Evolutionary conservation across 2,329 filamentous ascomycete species (phyloP).

Genomic region (Neonectria punicea): DNA sequence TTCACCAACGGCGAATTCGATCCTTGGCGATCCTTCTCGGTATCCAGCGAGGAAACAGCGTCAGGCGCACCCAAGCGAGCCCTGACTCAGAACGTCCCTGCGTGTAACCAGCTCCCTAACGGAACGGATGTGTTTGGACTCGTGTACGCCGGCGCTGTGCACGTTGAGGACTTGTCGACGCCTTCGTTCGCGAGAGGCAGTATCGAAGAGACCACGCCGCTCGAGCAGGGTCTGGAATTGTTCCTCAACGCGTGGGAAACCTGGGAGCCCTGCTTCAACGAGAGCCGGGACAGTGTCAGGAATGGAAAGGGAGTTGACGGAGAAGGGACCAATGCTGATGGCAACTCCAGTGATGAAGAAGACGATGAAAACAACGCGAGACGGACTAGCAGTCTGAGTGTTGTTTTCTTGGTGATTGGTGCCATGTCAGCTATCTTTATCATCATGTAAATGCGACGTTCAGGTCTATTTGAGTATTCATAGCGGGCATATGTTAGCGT

Average conservation of each 20-base stretch:
- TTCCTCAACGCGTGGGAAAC: constrained; percentile 28
- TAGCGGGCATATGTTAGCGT: not conserved
- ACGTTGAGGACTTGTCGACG: constrained; percentile 24
- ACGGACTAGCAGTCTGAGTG: not conserved
- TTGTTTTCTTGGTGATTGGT: not conserved
- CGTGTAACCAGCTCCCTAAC: constrained; percentile 16
- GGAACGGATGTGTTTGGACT: constrained; percentile 27
- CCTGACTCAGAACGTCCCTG: constrained; percentile 15
- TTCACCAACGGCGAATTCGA: constrained; percentile 46
- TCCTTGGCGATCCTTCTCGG: constrained; percentile 40
- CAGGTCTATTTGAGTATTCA: not conserved
- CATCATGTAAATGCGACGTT: not conserved
- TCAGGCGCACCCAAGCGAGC: constrained; percentile 5
- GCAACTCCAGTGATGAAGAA: not conserved
- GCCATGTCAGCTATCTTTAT: not conserved
- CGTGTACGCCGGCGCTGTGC: constrained; percentile 21
- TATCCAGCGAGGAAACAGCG: constrained; percentile 20
- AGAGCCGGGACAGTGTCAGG: constrained; percentile 27
- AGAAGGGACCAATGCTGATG: constrained; percentile 7
- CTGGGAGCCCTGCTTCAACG: constrained; percentile 31
- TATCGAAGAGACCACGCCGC: constrained; percentile 7
- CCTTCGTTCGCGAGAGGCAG: not conserved
- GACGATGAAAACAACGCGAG: not conserved
- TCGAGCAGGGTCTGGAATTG: constrained; percentile 24
- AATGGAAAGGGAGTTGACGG: constrained; percentile 25